Evolutionary conservation across 306 rosid species (phyloP).

Genomic region (Purshia tridentata): DNA sequence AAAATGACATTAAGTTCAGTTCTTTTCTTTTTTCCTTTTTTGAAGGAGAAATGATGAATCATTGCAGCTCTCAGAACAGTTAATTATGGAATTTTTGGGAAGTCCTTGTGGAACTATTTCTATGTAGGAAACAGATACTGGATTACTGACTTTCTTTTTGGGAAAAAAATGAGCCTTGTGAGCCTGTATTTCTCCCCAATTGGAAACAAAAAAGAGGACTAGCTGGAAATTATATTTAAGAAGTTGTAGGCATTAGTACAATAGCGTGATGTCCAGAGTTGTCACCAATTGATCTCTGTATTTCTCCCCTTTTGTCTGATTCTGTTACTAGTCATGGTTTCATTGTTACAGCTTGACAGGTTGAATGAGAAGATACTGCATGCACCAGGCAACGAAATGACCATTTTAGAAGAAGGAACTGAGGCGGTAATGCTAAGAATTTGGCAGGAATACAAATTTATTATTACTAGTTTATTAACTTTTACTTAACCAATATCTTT

Average conservation of each 20-base stretch:
- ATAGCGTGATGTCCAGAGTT: neutral
- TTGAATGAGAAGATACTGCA: slow-evolving; percentile 64
- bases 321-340: slow-evolving; percentile 27
- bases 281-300: neutral
- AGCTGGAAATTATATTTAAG: neutral
- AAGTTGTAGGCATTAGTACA: neutral
- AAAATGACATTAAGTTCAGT: slow-evolving; percentile 7
- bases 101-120: neutral
- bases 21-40: slow-evolving; percentile 17
- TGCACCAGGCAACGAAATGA: slow-evolving; percentile 23
- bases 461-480: slow-evolving; percentile 18
- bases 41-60: neutral
- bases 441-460: slow-evolving; percentile 17
- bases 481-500: slow-evolving; percentile 17
- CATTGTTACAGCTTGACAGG: slow-evolving; percentile 66
- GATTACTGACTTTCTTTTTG: neutral
- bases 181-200: neutral
- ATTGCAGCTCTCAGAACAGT: neutral
- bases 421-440: slow-evolving; percentile 40
- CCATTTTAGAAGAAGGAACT: slow-evolving; percentile 30
- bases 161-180: neutral
- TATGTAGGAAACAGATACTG: neutral
- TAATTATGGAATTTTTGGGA: neutral
- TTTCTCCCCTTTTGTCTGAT: slow-evolving; percentile 24
- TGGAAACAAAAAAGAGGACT: neutral